Evolutionary conservation across 495 filamentous ascomycete species (phyloP), one percentile per base, ranked within the genome.

Genomic region (Podospora anserina): DNA sequence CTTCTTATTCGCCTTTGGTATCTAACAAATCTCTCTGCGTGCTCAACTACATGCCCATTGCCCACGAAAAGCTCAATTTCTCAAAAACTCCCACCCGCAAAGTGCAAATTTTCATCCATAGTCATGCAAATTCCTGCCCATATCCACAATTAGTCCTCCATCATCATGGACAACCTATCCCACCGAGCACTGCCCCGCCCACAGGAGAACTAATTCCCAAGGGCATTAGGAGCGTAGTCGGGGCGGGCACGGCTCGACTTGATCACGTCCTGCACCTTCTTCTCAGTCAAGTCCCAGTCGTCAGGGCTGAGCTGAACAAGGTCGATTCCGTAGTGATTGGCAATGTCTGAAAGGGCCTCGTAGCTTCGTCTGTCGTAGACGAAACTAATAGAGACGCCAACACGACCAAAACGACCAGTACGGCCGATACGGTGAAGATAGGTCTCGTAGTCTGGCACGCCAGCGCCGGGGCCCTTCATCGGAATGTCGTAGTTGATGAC

Each of bases 381-480:
- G 71, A 99, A 96, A 68, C 88, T 91, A 73, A 99, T 93, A 53
- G 91, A 90, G 68, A 98, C 94, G 72, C 96, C 96, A n/a, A 97
- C 92, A 76, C 94, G 93, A 30, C 96, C 96, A 75, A 98, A 99
- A 57, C 96, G 92, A 64, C 96, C 96, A 1, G 96, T 98, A 76
- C 95, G 92, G 67, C 95, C 95, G 76, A 98, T 98, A 78, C 95
- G 91, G 85, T 99, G 95, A 55, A 99, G 91, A 76, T 99, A 99
- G 4, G 96, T 98, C 79, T 97, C 92, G 27, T 85, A 86, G 73
- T 99, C 95, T 2, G 93, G 88, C 65, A 80, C 80, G 15, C 69
- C 63, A 49, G 86, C 81, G 63, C 78, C 79, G 20, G 73, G 65
- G 7, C 82, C 83, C 70, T 86, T 87, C 80, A 88, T 87, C 1